phyloP scores from a whole-genome alignment of 139 green algal species.

The Volvox africanus region DNA sequence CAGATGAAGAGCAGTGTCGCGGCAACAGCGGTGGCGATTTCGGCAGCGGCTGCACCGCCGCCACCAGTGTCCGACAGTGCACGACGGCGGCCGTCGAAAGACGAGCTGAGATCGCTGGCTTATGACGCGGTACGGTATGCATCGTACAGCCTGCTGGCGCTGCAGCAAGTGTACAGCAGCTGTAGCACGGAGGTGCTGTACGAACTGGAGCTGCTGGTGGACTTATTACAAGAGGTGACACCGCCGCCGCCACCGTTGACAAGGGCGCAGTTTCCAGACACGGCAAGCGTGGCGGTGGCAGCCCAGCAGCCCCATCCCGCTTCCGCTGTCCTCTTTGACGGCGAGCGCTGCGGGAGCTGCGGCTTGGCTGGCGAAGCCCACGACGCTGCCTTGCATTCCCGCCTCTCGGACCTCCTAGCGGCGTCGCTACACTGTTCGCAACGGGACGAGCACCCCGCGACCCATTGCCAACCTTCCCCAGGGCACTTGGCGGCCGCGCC shows the following conservation, averaged over 20 bases:
- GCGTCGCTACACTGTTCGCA: neutral
- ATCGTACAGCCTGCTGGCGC: neutral
- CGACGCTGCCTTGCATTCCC: neutral
- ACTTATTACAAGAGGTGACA: neutral
- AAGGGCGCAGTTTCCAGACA: neutral
- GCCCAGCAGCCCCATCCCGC: neutral
- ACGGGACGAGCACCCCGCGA: neutral
- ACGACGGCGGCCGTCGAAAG: neutral
- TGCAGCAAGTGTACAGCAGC: slow-evolving; percentile 17
- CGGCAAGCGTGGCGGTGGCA: neutral
- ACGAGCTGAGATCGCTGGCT: neutral
- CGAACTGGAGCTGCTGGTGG: slow-evolving; percentile 5
- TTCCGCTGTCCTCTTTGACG: neutral
- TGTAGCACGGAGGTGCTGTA: slow-evolving; percentile 45
- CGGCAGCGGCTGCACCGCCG: neutral
- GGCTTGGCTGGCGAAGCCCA: neutral
- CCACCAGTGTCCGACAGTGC: neutral
- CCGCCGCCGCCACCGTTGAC: neutral
- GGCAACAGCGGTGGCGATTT: neutral
- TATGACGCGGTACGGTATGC: neutral
- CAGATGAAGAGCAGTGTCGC: neutral
- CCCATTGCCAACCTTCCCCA: neutral
- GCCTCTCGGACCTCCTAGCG: neutral
- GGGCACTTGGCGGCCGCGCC: neutral
- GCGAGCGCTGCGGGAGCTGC: neutral